phyloP scores from a whole-genome alignment of 345 rosid genomes.

The Populus simonii region DNA sequence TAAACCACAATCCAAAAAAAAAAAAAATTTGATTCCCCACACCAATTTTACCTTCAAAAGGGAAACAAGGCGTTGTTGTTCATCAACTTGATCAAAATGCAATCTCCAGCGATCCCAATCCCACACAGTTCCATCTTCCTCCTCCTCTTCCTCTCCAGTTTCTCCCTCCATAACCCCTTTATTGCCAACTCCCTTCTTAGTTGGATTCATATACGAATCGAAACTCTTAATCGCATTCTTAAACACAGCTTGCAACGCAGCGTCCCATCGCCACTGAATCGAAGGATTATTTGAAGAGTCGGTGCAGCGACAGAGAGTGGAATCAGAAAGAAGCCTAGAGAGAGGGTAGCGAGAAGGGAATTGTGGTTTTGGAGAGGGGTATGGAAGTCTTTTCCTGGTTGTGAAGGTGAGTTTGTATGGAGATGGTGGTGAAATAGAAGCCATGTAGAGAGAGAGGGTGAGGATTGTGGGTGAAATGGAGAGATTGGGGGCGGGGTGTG shows the following conservation, averaged over 20 bases:
- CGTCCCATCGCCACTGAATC: slow-evolving; percentile 49
- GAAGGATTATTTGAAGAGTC: slow-evolving; percentile 25
- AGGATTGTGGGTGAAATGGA: too few species aligned
- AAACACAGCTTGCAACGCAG: slow-evolving; percentile 50
- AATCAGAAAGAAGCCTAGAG: background rate
- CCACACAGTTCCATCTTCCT: slow-evolving; percentile 47
- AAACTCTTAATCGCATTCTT: slow-evolving; percentile 50
- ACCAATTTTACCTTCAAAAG: slow-evolving; percentile 59
- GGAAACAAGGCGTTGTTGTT: slow-evolving; percentile 72
- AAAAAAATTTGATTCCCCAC: background rate
- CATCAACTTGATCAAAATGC: slow-evolving; percentile 76
- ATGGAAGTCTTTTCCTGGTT: too few species aligned
- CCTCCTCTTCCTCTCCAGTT: background rate
- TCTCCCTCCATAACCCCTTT: background rate
- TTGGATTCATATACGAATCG: slow-evolving; percentile 44
- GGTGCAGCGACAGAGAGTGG: slow-evolving; percentile 47
- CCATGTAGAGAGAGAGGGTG: slow-evolving; percentile 13
- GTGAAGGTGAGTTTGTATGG: background rate
- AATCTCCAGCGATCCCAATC: slow-evolving; percentile 88
- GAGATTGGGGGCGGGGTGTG: too few species aligned
- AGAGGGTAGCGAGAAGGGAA: too few species aligned
- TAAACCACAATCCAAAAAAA: background rate
- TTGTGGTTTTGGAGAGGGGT: too few species aligned
- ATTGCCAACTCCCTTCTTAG: slow-evolving; percentile 13
- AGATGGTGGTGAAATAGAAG: slow-evolving; percentile 26